Evolutionary conservation across 345 rosid genomes (phyloP).

Genomic region (Sisymbrium irio): DNA sequence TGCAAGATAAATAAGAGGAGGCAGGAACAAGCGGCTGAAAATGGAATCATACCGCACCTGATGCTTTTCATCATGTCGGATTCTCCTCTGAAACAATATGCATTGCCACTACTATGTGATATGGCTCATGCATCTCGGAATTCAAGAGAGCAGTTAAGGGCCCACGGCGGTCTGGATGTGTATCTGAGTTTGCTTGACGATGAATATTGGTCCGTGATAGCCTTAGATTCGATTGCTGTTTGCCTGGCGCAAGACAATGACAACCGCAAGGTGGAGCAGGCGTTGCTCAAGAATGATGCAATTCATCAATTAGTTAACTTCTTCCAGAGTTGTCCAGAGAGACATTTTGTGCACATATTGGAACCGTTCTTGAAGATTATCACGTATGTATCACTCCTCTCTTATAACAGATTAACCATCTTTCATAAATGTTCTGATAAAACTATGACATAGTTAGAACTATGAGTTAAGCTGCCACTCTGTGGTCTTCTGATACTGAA

Average conservation of each 20-base stretch:
- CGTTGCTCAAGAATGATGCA: slow-evolving; percentile 87
- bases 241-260: slow-evolving; percentile 99
- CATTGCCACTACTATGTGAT: slow-evolving; percentile 91
- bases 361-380: slow-evolving; percentile 97
- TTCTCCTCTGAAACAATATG: slow-evolving; percentile 78
- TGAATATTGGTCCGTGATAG: slow-evolving; percentile 84
- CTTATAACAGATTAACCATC: not conserved
- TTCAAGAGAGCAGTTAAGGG: slow-evolving; percentile 96
- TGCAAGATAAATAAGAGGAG: slow-evolving; percentile 99
- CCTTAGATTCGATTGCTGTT: slow-evolving; percentile 94
- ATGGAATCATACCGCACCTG: slow-evolving; percentile 98
- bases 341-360: slow-evolving; percentile 87
- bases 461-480: not conserved
- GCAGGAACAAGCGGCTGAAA: slow-evolving; percentile 99
- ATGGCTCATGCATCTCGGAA: slow-evolving; percentile 99
- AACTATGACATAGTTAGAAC: not conserved
- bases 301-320: slow-evolving; percentile 83
- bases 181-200: slow-evolving; percentile 90
- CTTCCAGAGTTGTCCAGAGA: slow-evolving; percentile 94
- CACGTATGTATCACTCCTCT: slow-evolving; percentile 50
- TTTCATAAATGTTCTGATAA: not conserved
- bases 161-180: slow-evolving; percentile 94
- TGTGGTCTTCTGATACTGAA: not conserved
- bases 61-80: slow-evolving; percentile 77
- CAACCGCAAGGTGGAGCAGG: slow-evolving; percentile 90